phyloP scores from a whole-genome alignment of 2,329 filamentous ascomycete genomes.

The Colletotrichum costaricense region DNA sequence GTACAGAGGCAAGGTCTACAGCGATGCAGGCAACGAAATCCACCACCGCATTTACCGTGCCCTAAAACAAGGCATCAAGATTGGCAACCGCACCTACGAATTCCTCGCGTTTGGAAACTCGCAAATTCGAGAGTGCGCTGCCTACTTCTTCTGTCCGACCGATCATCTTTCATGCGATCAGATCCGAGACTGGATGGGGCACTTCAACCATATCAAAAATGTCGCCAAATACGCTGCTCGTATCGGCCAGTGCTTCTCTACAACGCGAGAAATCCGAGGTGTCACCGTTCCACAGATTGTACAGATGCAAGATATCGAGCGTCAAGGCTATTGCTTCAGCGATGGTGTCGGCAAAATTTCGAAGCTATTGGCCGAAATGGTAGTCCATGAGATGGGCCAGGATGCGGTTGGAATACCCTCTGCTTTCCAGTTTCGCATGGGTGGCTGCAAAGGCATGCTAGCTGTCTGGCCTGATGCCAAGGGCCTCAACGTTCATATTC shows the following conservation, averaged over 20 bases:
- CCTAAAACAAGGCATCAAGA: constrained; percentile 80
- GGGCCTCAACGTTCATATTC: constrained; percentile 78
- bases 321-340: constrained; percentile 79
- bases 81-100: constrained; percentile 85
- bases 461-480: constrained; percentile 77
- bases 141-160: constrained; percentile 89
- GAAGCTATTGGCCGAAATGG: constrained; percentile 76
- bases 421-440: constrained; percentile 90
- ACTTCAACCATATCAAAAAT: constrained; percentile 82
- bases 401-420: constrained; percentile 73
- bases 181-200: constrained; percentile 89
- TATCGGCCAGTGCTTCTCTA: constrained; percentile 95
- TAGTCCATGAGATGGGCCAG: constrained; percentile 75
- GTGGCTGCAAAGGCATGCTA: constrained; percentile 91
- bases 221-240: constrained; percentile 93
- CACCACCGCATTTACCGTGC: constrained; percentile 80
- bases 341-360: constrained; percentile 98
- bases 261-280: constrained; percentile 79
- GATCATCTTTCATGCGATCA: constrained; percentile 74
- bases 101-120: constrained; percentile 97
- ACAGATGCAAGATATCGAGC: constrained; percentile 77
- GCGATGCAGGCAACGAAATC: constrained; percentile 64
- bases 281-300: constrained; percentile 68
- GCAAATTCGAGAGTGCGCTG: constrained; percentile 90
- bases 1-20: constrained; percentile 68